These are phyloP conservation scores for Lactifluus subvellereus DNA, from an alignment of 768 basidiomycete genomes.

Conservation along the genomic window DNA sequence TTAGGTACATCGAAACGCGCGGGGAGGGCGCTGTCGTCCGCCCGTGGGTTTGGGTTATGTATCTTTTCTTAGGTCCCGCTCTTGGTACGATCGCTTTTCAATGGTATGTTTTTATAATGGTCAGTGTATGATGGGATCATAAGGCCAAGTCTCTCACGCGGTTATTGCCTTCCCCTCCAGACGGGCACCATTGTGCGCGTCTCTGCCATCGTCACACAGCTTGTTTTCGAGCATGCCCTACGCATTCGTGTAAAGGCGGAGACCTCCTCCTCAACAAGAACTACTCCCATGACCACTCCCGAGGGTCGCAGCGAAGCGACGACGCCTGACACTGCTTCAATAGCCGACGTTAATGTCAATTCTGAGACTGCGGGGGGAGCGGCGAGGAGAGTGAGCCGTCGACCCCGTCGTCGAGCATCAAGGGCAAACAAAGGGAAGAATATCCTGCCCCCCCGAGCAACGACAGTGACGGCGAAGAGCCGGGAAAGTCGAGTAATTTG, in stretches of 20 bases:
- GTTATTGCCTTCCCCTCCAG: not conserved
- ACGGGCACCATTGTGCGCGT: slow-evolving; percentile 37
- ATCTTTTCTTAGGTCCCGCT: slow-evolving; percentile 45
- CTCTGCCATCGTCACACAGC: slow-evolving; percentile 46
- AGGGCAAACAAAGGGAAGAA: slow-evolving; percentile 21
- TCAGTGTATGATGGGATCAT: slow-evolving; percentile 15
- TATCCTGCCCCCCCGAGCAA: not conserved
- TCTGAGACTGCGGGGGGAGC: slow-evolving; percentile 7
- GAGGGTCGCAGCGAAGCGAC: slow-evolving; percentile 23
- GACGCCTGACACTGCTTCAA: slow-evolving; percentile 28
- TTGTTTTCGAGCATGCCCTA: slow-evolving; percentile 52
- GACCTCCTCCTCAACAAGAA: slow-evolving; percentile 25
- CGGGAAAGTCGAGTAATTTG: slow-evolving; percentile 38
- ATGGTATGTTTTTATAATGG: slow-evolving; percentile 43
- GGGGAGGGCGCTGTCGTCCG: slow-evolving; percentile 44
- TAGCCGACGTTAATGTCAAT: slow-evolving; percentile 11
- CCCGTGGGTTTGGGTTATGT: slow-evolving; percentile 66
- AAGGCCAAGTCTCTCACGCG: not conserved
- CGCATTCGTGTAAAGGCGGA: slow-evolving; percentile 48
- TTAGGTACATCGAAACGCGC: slow-evolving; percentile 53
- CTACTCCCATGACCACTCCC: slow-evolving; percentile 20
- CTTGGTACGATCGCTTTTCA: slow-evolving; percentile 43
- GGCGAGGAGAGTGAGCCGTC: slow-evolving; percentile 21
- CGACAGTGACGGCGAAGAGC: slow-evolving; percentile 1
- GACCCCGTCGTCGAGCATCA: slow-evolving; percentile 15